Percentiles rank a stretch among this genome's conserved stretches.
These are phyloP conservation scores for Pichia phayaonensis DNA, from an alignment of 805 yeast species.

Conservation along the genomic window DNA sequence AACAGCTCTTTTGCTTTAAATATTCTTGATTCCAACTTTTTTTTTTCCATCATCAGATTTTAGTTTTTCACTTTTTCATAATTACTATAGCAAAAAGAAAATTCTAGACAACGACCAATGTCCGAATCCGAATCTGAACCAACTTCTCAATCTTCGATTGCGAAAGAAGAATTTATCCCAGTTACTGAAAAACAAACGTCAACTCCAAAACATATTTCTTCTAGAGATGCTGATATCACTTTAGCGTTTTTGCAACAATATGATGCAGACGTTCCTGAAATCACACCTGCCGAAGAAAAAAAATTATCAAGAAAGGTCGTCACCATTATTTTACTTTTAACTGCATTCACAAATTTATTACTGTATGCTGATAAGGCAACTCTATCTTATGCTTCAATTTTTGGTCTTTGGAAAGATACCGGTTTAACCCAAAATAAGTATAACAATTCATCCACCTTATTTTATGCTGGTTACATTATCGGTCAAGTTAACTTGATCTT, in stretches of 20 bases:
- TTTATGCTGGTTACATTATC: constrained; percentile 42
- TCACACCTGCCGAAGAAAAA: constrained; percentile 17
- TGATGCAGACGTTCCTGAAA: constrained; percentile 16
- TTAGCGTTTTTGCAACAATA: constrained; percentile 19
- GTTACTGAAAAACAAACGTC: background rate
- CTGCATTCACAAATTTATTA: constrained; percentile 8
- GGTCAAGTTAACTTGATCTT: constrained; percentile 39
- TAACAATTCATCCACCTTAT: constrained; percentile 43
- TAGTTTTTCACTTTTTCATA: no score
- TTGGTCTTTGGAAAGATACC: constrained; percentile 41
- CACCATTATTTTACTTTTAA: constrained; percentile 20
- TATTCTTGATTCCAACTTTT: background rate
- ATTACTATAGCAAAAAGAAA: no score
- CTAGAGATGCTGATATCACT: constrained; percentile 22
- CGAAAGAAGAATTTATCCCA: background rate
- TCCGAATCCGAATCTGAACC: background rate
- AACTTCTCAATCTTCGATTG: background rate
- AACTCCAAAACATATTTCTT: background rate
- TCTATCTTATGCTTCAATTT: constrained; percentile 33
- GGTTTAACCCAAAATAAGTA: constrained; percentile 36
- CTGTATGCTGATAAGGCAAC: constrained; percentile 37
- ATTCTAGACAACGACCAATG: no score
- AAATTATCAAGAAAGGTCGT: constrained; percentile 15
- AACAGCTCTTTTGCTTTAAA: background rate
- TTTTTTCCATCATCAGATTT: no score